Evolutionary conservation across 75 land plant species (phyloP).

Genomic region (Pinus taeda): DNA sequence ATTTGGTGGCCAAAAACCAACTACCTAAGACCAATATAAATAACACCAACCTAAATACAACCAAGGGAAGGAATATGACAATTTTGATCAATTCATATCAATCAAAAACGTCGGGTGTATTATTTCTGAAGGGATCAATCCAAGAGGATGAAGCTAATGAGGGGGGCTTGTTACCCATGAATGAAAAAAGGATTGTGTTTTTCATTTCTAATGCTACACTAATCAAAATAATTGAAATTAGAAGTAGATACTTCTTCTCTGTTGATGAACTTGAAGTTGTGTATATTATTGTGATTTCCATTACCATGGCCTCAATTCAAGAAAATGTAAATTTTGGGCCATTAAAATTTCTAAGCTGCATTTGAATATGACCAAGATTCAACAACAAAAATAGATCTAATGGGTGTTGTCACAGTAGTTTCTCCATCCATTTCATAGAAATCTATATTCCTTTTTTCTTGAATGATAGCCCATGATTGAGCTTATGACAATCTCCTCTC

Average conservation of each 20-base stretch:
- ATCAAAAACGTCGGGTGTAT: conserved; percentile 49
- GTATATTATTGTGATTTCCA: too few species aligned
- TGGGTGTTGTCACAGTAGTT: conserved; percentile 28
- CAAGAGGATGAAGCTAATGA: not conserved
- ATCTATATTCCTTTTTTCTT: conserved; percentile 58
- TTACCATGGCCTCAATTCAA: conserved; percentile 33
- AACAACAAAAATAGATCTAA: conserved; percentile 61
- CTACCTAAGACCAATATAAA: conserved; percentile 41
- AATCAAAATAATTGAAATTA: too few species aligned
- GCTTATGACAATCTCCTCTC: conserved; percentile 54
- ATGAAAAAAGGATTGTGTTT: too few species aligned
- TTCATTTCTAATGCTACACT: too few species aligned
- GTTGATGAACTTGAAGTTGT: too few species aligned
- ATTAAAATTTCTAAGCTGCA: conserved; percentile 82
- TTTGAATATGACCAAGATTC: conserved; percentile 74
- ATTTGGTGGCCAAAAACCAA: conserved; percentile 55
- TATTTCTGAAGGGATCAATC: conserved; percentile 76
- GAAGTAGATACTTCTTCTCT: not conserved
- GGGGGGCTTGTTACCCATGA: not conserved
- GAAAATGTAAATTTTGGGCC: conserved; percentile 54
- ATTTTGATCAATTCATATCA: conserved; percentile 74
- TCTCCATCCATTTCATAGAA: conserved; percentile 53
- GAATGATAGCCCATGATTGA: conserved; percentile 61
- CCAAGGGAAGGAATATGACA: conserved; percentile 61
- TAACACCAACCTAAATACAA: conserved; percentile 45